These are phyloP conservation scores for Dittrichia graveolens DNA, from an alignment of 129 eudicot species.

Conservation along the genomic window DNA sequence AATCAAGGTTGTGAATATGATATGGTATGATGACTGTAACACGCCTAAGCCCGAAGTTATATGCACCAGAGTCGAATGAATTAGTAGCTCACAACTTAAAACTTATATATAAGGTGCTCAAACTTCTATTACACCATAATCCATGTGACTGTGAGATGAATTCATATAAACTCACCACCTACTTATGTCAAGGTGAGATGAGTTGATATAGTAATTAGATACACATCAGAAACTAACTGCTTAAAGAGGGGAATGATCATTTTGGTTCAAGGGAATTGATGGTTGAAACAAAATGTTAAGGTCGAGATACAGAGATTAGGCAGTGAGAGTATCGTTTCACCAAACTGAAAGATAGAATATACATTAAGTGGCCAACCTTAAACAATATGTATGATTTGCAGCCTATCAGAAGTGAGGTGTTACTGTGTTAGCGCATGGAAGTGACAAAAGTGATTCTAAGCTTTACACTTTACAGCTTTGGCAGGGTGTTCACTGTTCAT, in stretches of 20 bases:
- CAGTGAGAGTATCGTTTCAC: not conserved
- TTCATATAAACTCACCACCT: too few species aligned
- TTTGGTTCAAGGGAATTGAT: not conserved
- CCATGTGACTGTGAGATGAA: too few species aligned
- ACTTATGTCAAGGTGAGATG: too few species aligned
- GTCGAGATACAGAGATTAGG: not conserved
- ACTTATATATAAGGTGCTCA: too few species aligned
- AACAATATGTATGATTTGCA: constrained; percentile 13
- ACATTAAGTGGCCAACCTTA: constrained; percentile 9
- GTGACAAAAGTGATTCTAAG: constrained; percentile 11
- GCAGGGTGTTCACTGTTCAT: constrained; percentile 26
- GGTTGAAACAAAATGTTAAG: not conserved
- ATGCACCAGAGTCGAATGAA: too few species aligned
- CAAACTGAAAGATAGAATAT: constrained; percentile 7
- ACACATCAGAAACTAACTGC: too few species aligned
- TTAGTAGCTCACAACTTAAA: too few species aligned
- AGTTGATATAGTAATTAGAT: too few species aligned
- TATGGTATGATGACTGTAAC: too few species aligned
- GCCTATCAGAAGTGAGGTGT: constrained; percentile 21
- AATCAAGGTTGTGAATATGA: too few species aligned
- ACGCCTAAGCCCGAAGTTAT: too few species aligned
- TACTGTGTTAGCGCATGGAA: constrained; percentile 9
- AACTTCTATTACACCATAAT: too few species aligned
- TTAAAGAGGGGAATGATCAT: not conserved
- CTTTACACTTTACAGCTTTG: constrained; percentile 24